These are phyloP conservation scores for Quercus wislizeni DNA, from an alignment of 306 rosid genomes.

Conservation along the genomic window DNA sequence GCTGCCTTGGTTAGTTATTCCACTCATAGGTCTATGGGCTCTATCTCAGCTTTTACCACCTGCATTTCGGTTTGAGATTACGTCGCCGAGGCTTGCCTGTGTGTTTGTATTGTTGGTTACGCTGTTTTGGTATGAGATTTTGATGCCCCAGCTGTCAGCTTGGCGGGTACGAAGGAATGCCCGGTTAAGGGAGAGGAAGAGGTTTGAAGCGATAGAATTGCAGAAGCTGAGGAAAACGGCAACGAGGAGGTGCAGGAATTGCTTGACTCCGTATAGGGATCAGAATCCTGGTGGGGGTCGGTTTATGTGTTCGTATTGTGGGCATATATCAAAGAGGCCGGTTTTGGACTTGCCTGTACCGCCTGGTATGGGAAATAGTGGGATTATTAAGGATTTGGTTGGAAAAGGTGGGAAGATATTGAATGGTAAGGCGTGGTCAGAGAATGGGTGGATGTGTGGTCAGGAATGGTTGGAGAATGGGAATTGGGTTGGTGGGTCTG, in stretches of 20 bases:
- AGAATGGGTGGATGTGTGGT: slow-evolving; percentile 86
- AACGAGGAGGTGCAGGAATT: slow-evolving; percentile 82
- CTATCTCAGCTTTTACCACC: slow-evolving; percentile 99
- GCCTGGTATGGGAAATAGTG: slow-evolving; percentile 62
- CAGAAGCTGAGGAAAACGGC: slow-evolving; percentile 92
- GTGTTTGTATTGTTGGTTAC: slow-evolving; percentile 91
- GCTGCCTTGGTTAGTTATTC: slow-evolving; percentile 99
- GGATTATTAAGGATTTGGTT: slow-evolving; percentile 74
- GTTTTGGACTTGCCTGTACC: slow-evolving; percentile 86
- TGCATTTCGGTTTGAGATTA: slow-evolving; percentile 90
- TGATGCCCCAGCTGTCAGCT: slow-evolving; percentile 98
- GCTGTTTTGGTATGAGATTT: slow-evolving; percentile 97
- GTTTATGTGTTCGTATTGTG: slow-evolving; percentile 97
- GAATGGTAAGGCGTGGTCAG: slow-evolving; percentile 85
- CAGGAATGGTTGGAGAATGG: slow-evolving; percentile 94
- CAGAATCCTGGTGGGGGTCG: slow-evolving; percentile 98
- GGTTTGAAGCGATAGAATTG: slow-evolving; percentile 87
- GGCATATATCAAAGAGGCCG: slow-evolving; percentile 91
- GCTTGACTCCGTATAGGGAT: slow-evolving; percentile 88
- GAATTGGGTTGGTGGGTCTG: slow-evolving; percentile 71
- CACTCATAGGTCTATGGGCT: slow-evolving; percentile 92
- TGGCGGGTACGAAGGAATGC: slow-evolving; percentile 86
- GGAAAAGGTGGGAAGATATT: slow-evolving; percentile 89
- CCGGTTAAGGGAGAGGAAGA: slow-evolving; percentile 78
- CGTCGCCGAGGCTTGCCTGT: slow-evolving; percentile 92